phyloP scores from a whole-genome alignment of 2,329 filamentous ascomycete species.

The Cladophialophora bantiana region DNA sequence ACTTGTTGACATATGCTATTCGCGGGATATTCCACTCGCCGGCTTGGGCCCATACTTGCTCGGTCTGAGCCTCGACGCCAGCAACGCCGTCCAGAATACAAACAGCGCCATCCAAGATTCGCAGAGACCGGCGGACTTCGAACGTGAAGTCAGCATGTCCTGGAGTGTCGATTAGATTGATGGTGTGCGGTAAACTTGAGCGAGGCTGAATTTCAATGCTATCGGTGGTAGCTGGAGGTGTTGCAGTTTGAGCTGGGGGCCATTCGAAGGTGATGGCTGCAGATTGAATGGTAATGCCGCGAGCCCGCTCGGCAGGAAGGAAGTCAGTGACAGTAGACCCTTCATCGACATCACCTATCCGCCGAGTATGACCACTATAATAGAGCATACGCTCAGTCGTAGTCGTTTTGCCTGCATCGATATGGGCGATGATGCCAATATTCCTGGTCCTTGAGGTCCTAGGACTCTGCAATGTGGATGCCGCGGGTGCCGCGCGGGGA shows the following conservation, averaged over 20 bases:
- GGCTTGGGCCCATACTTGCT: conserved; percentile 93
- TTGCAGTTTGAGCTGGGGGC: conserved; percentile 64
- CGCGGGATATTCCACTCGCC: conserved; percentile 84
- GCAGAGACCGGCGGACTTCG: conserved; percentile 88
- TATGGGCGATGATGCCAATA: conserved; percentile 98
- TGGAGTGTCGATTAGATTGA: conserved; percentile 95
- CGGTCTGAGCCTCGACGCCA: conserved; percentile 94
- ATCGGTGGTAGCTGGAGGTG: conserved; percentile 39
- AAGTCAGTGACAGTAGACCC: conserved; percentile 98
- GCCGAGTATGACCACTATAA: conserved; percentile 86
- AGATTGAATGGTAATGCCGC: conserved; percentile 97
- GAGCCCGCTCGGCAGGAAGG: conserved; percentile 85
- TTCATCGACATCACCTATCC: conserved; percentile 94
- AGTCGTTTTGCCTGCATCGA: conserved; percentile 98
- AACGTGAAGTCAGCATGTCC: conserved; percentile 98
- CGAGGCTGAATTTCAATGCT: conserved; percentile 48
- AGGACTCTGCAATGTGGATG: conserved; percentile 20
- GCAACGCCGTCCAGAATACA: conserved; percentile 92
- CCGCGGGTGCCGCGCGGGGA: conserved; percentile 9
- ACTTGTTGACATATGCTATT: conserved; percentile 82
- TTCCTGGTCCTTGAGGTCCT: conserved; percentile 76
- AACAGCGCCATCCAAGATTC: conserved; percentile 87
- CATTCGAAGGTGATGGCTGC: conserved; percentile 95
- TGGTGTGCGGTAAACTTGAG: conserved; percentile 67
- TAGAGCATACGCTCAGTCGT: conserved; percentile 99